Evolutionary conservation across 2,329 filamentous ascomycete genomes (phyloP), one percentile per base, ranked within the genome.

Genomic region (Aspergillus ustus): DNA sequence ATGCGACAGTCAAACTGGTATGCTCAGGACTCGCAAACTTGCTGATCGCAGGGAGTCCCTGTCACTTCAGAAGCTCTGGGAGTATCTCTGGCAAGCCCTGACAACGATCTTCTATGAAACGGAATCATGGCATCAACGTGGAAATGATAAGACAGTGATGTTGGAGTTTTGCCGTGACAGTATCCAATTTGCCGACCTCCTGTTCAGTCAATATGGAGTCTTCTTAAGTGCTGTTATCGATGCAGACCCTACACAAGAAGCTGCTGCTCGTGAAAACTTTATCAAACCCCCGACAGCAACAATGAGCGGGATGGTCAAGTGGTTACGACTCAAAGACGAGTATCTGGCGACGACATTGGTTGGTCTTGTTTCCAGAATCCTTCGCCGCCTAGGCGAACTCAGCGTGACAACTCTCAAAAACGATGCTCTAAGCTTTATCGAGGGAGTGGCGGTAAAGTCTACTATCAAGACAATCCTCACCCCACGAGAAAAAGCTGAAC

Each of bases 161-260:
- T 89, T 93, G 70, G 89, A 97, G 60, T 97, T 98, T 71, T 97
- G 93, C 73, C 89, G 95, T 67, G 92, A 97, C 72, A 91, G 91
- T 15, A 99, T 99, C 87, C 92, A 98, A 70, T 91, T 97, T 72
- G 93, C 94, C 0, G 91, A 96, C 71, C 85, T 86, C 40, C 84
- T 97, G 1, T 91, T 98, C 72, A 89, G 91, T 45, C 89, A 97
- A 69, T 95, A 96, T 74, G 89, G 88, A 54, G 85, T 97, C 61
- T 88, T 99, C 65, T 87, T 91, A 2, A 90, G 89, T 50, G 90
- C 91, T 13, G 76, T 93, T 60, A 79, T 79, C 44, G 79, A 80
- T 55, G 78, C 79, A 25, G 78, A 80, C 58, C 74, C 72, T 8
- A 73, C 70, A 13, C 76, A 76, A 63, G 72, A 70, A 63, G 72